Base-by-base conservation (phyloP, 2,329 filamentous ascomycete species). In the Xylariaceae sp. region DNA sequence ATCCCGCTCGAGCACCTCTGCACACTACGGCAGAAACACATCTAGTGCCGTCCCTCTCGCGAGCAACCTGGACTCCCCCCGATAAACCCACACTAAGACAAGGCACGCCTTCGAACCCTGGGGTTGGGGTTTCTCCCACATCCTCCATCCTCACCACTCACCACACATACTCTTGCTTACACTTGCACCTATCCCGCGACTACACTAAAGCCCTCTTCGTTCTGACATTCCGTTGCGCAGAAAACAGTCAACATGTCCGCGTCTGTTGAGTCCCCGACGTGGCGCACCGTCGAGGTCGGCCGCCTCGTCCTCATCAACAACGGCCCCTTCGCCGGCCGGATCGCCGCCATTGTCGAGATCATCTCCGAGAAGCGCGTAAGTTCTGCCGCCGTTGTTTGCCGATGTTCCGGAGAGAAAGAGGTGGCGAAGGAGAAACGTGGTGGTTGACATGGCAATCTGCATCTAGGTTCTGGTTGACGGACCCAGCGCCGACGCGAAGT, bases 281-380 rank as follows among this genome's bases (percentile, higher is more conserved):
- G 92, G 92, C 92, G 92, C 84, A 85, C 92, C 80, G 92, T 99
- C 78, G 92, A 99, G 88, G 90, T 97, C 80, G 94, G 94, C 87
- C 92, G 94, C 78, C 87, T 99, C 76, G 88, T 96, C 78, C 87
- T 96, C 78, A 88, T 97, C 82, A 88, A 90, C 74, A 81, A 85
- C 76, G 89, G 92, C 75, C 87, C 88, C 73, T 89, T 81, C 82
- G 82, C 83, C 71, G 92, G 92, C 82, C 90, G 90, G 78, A 86
- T 97, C 73, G 95, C 92, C 74, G 83, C 88, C 74, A 93, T 99
- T 75, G 92, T 96, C 80, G 93, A 99, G 88, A 97, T 99, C 80
- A 94, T 99, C 82, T 94, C 99, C 83, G 93, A 99, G 89, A 97
- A 96, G 87, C 92, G 94, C 82, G 94, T 99, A 96, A 77, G 94